Conservation (phyloP, 768 basidiomycete genomes). For the Kwoniella europaea region DNA sequence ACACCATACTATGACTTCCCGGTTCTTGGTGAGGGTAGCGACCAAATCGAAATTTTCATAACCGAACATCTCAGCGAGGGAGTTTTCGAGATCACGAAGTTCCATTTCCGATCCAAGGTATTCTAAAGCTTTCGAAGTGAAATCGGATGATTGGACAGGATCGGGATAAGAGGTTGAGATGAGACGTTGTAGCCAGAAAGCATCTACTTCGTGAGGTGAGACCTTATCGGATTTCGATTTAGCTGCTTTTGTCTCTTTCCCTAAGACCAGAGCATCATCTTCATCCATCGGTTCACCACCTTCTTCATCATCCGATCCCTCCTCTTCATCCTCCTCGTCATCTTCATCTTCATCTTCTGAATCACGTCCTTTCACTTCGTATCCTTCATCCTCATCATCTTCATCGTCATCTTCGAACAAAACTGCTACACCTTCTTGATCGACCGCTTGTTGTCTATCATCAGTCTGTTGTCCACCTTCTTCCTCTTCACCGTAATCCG, state of each 20-base stretch:
- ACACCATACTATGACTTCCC: constrained; percentile 96
- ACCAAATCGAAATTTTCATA: constrained; percentile 82
- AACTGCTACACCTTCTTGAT: constrained; percentile 97
- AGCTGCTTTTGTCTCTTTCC: constrained; percentile 64
- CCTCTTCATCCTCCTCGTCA: constrained; percentile 60
- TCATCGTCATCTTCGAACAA: constrained; percentile 98
- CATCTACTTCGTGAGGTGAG: constrained; percentile 89
- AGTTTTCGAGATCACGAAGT: constrained; percentile 91
- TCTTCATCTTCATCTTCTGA: constrained; percentile 74
- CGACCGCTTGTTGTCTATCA: constrained; percentile 83
- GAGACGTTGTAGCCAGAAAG: constrained; percentile 97
- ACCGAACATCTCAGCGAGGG: constrained; percentile 95
- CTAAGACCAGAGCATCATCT: constrained; percentile 78
- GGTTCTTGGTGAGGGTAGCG: constrained; percentile 88
- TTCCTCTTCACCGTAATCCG: constrained; percentile 90
- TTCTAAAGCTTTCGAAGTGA: constrained; percentile 79
- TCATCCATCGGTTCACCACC: constrained; percentile 62
- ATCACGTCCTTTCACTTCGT: constrained; percentile 76
- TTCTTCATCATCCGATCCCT: constrained; percentile 58
- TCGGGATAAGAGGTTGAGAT: constrained; percentile 90
- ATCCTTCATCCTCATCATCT: constrained; percentile 80
- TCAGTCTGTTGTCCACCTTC: constrained; percentile 69
- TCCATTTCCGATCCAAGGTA: constrained; percentile 85
- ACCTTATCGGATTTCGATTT: constrained; percentile 73
- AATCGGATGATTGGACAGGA: constrained; percentile 90